phyloP scores from a whole-genome alignment of 257 asterid species.

The Sherardia arvensis region DNA sequence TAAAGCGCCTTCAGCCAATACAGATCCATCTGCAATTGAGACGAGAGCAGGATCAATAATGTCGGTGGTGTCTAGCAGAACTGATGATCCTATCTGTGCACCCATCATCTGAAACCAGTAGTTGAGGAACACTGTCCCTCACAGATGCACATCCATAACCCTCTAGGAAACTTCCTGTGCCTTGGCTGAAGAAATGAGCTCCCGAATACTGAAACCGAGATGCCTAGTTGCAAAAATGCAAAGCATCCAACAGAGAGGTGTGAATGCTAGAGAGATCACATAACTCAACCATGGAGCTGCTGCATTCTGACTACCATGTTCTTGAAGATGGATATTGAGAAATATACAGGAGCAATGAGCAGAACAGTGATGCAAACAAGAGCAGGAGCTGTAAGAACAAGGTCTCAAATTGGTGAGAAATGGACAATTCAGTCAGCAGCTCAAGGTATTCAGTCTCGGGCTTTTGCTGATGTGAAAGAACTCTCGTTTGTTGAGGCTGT shows the following conservation, averaged over 20 bases:
- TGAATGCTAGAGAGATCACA: constrained; percentile 31
- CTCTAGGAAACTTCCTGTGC: constrained; percentile 65
- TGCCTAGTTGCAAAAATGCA: constrained; percentile 59
- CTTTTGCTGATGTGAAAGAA: constrained; percentile 19
- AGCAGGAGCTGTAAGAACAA: constrained; percentile 38
- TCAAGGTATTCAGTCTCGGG: constrained; percentile 29
- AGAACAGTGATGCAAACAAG: constrained; percentile 39
- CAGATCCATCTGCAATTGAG: constrained; percentile 49
- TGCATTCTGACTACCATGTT: constrained; percentile 24
- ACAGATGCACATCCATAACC: constrained; percentile 56
- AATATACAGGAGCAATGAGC: constrained; percentile 53
- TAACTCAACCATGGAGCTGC: constrained; percentile 36
- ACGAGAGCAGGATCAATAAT: constrained; percentile 65
- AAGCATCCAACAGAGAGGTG: constrained; percentile 57
- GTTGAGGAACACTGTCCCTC: constrained; percentile 59
- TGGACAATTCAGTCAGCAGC: constrained; percentile 36
- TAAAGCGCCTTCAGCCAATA: constrained; percentile 60
- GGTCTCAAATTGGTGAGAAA: constrained; percentile 30
- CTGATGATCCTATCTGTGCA: constrained; percentile 59
- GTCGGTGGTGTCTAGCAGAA: constrained; percentile 53
- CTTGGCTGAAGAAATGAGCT: constrained; percentile 64
- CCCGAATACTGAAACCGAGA: constrained; percentile 43
- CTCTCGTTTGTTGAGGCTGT: constrained; percentile 38
- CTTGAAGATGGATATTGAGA: constrained; percentile 33
- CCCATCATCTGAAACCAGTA: constrained; percentile 67